A percentile compares a stretch with the other conserved stretches of the same genome.
These are phyloP conservation scores for Aegilops bicornis DNA, from an alignment of 176 grass and related monocot genomes.

Conservation along the genomic window DNA sequence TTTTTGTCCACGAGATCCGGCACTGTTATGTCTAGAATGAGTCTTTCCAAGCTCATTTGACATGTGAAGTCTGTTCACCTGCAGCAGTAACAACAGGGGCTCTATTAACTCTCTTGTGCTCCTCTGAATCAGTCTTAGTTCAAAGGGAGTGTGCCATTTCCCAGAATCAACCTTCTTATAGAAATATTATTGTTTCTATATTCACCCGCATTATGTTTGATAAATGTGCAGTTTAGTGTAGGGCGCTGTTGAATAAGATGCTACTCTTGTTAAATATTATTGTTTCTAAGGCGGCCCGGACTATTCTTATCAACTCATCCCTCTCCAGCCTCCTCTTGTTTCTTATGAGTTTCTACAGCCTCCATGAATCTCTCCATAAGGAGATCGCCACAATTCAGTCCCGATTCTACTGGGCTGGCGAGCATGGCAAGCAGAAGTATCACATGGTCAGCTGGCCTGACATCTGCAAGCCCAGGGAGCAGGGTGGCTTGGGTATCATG, in stretches of 20 bases:
- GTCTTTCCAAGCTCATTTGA: not conserved
- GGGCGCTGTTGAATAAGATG: not conserved
- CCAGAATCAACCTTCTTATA: conserved; percentile 2
- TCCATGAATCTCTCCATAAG: too few relatives aligned
- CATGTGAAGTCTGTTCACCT: not conserved
- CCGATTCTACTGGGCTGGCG: too few relatives aligned
- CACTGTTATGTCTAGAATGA: not conserved
- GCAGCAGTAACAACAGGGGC: not conserved
- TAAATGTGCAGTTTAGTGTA: not conserved
- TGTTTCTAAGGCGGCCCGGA: too few relatives aligned
- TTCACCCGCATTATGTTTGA: not conserved
- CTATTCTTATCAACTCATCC: too few relatives aligned
- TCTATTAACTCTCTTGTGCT: not conserved
- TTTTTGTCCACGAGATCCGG: not conserved
- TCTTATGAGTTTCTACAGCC: too few relatives aligned
- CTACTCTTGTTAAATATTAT: too few relatives aligned
- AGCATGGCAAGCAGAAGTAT: too few relatives aligned
- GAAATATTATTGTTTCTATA: not conserved
- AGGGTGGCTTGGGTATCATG: too few relatives aligned
- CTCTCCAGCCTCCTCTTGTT: too few relatives aligned
- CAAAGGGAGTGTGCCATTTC: not conserved
- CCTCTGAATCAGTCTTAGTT: not conserved
- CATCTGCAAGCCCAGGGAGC: too few relatives aligned
- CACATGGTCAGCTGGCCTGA: too few relatives aligned
- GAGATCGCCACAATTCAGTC: too few relatives aligned